Base-by-base conservation (phyloP, 768 basidiomycete genomes). In the Holtermannia corniformis region DNA sequence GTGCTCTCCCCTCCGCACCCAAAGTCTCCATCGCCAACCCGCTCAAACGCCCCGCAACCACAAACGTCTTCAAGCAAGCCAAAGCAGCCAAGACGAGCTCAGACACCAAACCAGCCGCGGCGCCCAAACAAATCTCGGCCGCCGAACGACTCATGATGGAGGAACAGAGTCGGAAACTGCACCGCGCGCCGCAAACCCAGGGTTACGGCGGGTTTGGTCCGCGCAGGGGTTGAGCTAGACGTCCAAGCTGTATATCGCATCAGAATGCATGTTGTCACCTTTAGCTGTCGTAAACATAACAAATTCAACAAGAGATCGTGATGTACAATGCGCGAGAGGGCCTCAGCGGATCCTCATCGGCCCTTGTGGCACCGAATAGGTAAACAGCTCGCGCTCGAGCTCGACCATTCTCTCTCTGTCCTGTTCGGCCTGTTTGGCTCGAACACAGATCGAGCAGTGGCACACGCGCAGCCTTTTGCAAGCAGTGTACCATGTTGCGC, bases 101-200 rank as follows among this genome's bases (percentile, higher is more conserved):
- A 73, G 75, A 41, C 20, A 57, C n/a, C 19, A 23, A 19, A 20
- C 24, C 37, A 41, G 32, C 32, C 44, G 44, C 3, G 7, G 48
- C 32, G 10, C 16, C 47, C 37, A 75, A 81, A 47, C 76, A 78
- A 19, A 81, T 91, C 79, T 82, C 82, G 61, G 87, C 86, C 22
- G 86, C 86, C 14, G 92, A 96, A 72, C 77, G 80, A 57, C 73
- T 97, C 54, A 92, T 95, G 55, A 60, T 82, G 53, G 93, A 96
- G 75, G 90, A 95, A 24, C 86, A 87, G 74, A 88, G 89, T 71
- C 78, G 89, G 67, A 92, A 93, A 73, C 78, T 41, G 37, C 56
- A 47, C 14, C 47, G 57, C 25, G 49, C 54, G 24, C 47, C 51
- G 42, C 42, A 56, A 20, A 54, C 60, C 3, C 41, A 40, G 22